These are phyloP conservation scores for Geotrichum restrictum DNA, from an alignment of 1,139 yeast species.

Conservation along the genomic window DNA sequence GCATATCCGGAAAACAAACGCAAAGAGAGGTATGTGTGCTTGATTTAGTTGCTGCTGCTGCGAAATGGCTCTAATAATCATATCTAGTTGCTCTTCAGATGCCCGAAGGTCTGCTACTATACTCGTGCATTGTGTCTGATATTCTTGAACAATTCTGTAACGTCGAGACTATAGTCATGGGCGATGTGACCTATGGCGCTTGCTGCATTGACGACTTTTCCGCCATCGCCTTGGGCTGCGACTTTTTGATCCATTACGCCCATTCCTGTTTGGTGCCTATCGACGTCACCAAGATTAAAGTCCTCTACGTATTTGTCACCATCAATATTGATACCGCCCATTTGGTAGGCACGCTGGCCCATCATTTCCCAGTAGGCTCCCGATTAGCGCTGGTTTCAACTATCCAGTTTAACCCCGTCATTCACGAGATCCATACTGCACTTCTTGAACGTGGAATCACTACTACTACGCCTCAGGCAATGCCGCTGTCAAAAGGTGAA, in stretches of 20 bases:
- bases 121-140: slow-evolving; percentile 81
- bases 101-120: slow-evolving; percentile 94
- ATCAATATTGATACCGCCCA: slow-evolving; percentile 83
- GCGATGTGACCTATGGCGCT: slow-evolving; percentile 98
- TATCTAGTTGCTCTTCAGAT: slow-evolving; percentile 81
- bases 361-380: slow-evolving; percentile 63
- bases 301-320: slow-evolving; percentile 90
- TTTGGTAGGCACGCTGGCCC: slow-evolving; percentile 66
- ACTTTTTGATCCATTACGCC: slow-evolving; percentile 92
- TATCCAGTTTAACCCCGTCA: slow-evolving; percentile 92
- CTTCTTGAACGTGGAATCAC: slow-evolving; percentile 37
- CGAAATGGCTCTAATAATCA: neutral
- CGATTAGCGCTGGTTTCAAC: slow-evolving; percentile 83
- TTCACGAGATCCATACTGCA: slow-evolving; percentile 69
- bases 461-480: slow-evolving; percentile 81
- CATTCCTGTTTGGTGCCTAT: slow-evolving; percentile 96
- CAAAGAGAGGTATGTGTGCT: slow-evolving; percentile 45
- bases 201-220: slow-evolving; percentile 97
- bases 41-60: neutral
- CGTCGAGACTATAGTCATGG: slow-evolving; percentile 92
- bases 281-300: slow-evolving; percentile 84
- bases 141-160: slow-evolving; percentile 85
- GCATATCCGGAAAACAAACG: slow-evolving; percentile 72
- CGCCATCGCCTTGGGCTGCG: slow-evolving; percentile 89
- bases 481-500: slow-evolving; percentile 93